A percentile compares a stretch with the other conserved stretches of the same genome.
Evolutionary conservation across 208 protist genomes (phyloP).

Genomic region (Trypanosoma scelopori): DNA sequence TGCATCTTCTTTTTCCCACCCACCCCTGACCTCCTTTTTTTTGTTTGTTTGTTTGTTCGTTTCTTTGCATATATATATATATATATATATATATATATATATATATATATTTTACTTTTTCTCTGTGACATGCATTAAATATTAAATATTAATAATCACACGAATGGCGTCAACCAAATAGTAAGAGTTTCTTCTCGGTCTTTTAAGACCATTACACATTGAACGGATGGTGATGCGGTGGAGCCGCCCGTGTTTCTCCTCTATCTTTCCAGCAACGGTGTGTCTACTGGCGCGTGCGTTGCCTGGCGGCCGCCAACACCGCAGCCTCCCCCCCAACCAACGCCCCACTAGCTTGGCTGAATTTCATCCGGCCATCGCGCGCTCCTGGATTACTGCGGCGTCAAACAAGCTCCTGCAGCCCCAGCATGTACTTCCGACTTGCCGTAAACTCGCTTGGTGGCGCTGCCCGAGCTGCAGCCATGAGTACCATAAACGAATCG

Average conservation of each 20-base stretch:
- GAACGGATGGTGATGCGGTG: conserved; percentile 2
- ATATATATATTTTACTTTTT: conserved; percentile 20
- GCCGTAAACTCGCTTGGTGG: conserved; percentile 82
- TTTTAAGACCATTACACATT: conserved; percentile 23
- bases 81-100: conserved; percentile 7
- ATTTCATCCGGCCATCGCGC: conserved; percentile 67
- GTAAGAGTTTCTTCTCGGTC: conserved; percentile 15
- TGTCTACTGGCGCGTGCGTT: background rate
- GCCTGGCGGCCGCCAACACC: background rate
- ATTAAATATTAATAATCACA: no score
- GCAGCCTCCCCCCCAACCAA: background rate
- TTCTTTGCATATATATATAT: conserved; percentile 7
- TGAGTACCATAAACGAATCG: conserved; percentile 70
- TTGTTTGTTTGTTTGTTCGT: no score
- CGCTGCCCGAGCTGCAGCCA: conserved; percentile 57
- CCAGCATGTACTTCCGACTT: conserved; percentile 64
- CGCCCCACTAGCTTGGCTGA: conserved; percentile 33
- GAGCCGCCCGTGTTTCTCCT: conserved; percentile 10
- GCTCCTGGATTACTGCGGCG: conserved; percentile 63
- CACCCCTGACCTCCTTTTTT: no score
- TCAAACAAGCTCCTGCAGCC: conserved; percentile 85
- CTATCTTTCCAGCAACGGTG: conserved; percentile 3
- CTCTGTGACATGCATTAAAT: no score
- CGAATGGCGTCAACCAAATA: background rate
- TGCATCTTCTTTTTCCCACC: no score